Conservation (phyloP, 768 basidiomycete genomes). For the Galerina marginata region DNA sequence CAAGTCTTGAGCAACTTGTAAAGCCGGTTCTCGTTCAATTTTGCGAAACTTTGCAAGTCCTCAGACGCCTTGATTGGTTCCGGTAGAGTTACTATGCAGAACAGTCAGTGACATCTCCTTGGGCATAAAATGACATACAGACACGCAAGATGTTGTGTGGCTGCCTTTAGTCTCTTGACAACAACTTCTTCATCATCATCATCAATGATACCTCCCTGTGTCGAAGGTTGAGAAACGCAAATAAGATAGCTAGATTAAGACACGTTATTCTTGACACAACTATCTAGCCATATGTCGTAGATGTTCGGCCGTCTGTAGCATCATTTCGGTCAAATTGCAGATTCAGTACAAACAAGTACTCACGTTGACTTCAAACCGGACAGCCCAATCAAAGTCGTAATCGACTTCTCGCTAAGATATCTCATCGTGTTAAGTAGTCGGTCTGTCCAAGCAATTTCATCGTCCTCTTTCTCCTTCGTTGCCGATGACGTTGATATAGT, state of each 20-base stretch:
- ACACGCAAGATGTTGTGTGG: conserved; percentile 70
- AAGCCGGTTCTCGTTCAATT: conserved; percentile 81
- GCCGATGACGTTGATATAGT: conserved; percentile 47
- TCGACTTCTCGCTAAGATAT: conserved; percentile 63
- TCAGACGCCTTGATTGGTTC: conserved; percentile 79
- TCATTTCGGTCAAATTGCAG: neutral
- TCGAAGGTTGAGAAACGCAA: neutral
- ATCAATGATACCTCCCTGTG: conserved; percentile 89
- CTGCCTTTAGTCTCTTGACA: conserved; percentile 53
- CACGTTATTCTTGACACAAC: conserved; percentile 86
- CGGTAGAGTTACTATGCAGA: conserved; percentile 52
- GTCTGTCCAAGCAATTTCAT: conserved; percentile 88
- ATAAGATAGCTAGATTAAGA: conserved; percentile 31
- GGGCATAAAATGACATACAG: conserved; percentile 27
- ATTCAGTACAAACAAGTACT: conserved; percentile 30
- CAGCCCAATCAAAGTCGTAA: conserved; percentile 61
- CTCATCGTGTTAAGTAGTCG: conserved; percentile 75
- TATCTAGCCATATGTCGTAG: conserved; percentile 72
- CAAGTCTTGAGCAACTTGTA: conserved; percentile 86
- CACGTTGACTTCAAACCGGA: conserved; percentile 70
- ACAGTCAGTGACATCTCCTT: conserved; percentile 5
- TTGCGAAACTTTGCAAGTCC: conserved; percentile 84
- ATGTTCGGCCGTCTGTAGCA: conserved; percentile 64
- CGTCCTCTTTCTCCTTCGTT: conserved; percentile 59
- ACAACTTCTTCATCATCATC: conserved; percentile 75